Base-by-base conservation (phyloP, 1,139 yeast genomes). In the Yamadazyma atlantica region DNA sequence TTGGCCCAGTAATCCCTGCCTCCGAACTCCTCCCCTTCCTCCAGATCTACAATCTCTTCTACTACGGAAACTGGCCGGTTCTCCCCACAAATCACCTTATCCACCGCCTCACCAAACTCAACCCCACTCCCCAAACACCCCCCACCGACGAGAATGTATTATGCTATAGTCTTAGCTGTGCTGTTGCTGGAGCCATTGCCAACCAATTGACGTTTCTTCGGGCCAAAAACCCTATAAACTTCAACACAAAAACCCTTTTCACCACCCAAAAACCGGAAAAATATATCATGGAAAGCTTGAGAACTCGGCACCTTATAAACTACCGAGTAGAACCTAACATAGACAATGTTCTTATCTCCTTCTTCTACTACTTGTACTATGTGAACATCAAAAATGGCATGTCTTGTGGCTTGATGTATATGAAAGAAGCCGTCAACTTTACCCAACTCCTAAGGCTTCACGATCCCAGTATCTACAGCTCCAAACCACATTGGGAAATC, bases 51-150 rank as follows among this genome's bases (percentile, higher is more conserved):
- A 66, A 63, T 43, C 57, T 61, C 3, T 64, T 66, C 66, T 65
- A 54, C 43, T 64, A 64, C 42, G 66, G 69, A 4, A 61, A 61
- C n/a, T 66, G 69, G 67, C 71, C 71, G 10, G 62, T 64, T 13
- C 48, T 64, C 2, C 56, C 62, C 4, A 53, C 58, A 12, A 58
- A 61, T 1, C 59, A 60, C 16, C 49, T 66, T 28, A 55, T 47
- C 15, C 22, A 40, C 1, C 38, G 42, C 15, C 14, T 38, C 6
- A 15, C 32, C 13, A 13, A 12, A 18, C 12, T 42, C 5, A 30
- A 42, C 32, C 45, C 46, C 4, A 42, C 46, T 38, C 13, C 27
- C n/a, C 28, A 37, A 12, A 34, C 41, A 2, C 16, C 30, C 10
- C 39, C 47, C 32, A 40, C 37, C 11, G 22, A 29, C 15, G 55